A percentile compares a stretch with the other conserved stretches of the same genome.
These are phyloP conservation scores for Reticulascus tulasneorum DNA, from an alignment of 2,329 filamentous ascomycete genomes.

Conservation along the genomic window DNA sequence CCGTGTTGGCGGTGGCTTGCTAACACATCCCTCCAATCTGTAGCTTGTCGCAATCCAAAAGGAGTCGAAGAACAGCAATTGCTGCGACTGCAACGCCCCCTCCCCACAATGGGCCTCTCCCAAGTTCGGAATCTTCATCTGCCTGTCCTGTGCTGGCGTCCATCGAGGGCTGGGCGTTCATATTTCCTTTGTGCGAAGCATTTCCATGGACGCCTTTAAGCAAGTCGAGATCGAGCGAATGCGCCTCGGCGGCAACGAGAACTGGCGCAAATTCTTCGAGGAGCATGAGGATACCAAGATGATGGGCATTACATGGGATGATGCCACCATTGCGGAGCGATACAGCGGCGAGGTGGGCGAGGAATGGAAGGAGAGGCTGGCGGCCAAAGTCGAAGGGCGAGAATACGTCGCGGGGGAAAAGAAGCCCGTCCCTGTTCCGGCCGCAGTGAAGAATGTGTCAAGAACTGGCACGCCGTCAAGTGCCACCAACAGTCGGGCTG, in stretches of 20 bases:
- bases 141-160: slow-evolving; percentile 89
- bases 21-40: slow-evolving; percentile 9
- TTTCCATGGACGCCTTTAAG: slow-evolving; percentile 99
- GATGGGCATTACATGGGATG: slow-evolving; percentile 71
- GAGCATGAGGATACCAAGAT: slow-evolving; percentile 62
- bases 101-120: slow-evolving; percentile 97
- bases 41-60: slow-evolving; percentile 91
- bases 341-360: slow-evolving; percentile 89
- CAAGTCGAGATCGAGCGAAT: slow-evolving; percentile 87
- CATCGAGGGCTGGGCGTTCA: slow-evolving; percentile 95
- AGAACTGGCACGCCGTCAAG: slow-evolving; percentile 38
- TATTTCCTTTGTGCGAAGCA: slow-evolving; percentile 95
- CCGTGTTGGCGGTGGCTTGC: slow-evolving; percentile 2
- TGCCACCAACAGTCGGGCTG: slow-evolving; percentile 32
- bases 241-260: slow-evolving; percentile 84
- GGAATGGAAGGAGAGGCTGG: slow-evolving; percentile 89
- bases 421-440: slow-evolving; percentile 34
- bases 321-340: slow-evolving; percentile 82
- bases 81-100: slow-evolving; percentile 92
- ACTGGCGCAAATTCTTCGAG: slow-evolving; percentile 86
- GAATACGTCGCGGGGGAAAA: slow-evolving; percentile 78
- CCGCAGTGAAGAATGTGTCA: slow-evolving; percentile 30
- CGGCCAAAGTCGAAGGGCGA: slow-evolving; percentile 79
- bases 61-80: slow-evolving; percentile 80
- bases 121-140: slow-evolving; percentile 99